Evolutionary conservation across 148 eudicot species (phyloP).

Genomic region (Polygonum aviculare): DNA sequence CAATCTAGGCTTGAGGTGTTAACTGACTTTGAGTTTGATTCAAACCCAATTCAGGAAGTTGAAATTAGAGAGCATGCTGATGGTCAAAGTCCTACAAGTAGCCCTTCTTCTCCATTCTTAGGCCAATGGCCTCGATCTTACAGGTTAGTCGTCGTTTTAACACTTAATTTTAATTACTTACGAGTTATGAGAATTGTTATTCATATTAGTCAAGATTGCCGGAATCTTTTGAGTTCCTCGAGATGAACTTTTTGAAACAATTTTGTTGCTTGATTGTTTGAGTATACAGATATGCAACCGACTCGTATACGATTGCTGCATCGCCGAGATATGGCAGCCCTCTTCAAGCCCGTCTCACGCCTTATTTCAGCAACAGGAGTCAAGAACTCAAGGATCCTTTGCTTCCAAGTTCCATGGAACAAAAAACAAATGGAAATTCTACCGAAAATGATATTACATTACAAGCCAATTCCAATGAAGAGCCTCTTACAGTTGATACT

Average conservation of each 20-base stretch:
- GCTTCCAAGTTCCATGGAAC: constrained; percentile 24
- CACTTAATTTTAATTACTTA: too few relatives aligned
- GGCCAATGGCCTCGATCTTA: constrained; percentile 2
- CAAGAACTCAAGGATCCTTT: constrained; percentile 35
- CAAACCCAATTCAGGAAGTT: neutral
- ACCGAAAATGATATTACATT: constrained; percentile 16
- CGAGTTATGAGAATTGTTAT: too few relatives aligned
- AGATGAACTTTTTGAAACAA: neutral
- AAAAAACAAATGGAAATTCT: constrained; percentile 20
- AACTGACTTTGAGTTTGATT: neutral
- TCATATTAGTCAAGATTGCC: neutral
- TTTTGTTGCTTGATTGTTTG: neutral
- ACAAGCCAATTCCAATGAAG: constrained; percentile 26
- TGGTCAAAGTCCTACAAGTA: neutral
- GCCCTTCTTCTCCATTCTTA: neutral
- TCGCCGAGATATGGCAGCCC: constrained; percentile 49
- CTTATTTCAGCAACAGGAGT: constrained; percentile 26
- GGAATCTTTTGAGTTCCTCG: neutral
- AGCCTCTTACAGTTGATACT: constrained; percentile 20
- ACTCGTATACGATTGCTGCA: constrained; percentile 56
- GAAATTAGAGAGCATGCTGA: neutral
- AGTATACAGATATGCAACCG: constrained; percentile 53
- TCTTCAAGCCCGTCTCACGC: constrained; percentile 26
- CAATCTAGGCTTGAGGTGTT: neutral
- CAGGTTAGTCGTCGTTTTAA: neutral